phyloP scores from a whole-genome alignment of 2,329 filamentous ascomycete species.

The Ophiostoma ulmi region DNA sequence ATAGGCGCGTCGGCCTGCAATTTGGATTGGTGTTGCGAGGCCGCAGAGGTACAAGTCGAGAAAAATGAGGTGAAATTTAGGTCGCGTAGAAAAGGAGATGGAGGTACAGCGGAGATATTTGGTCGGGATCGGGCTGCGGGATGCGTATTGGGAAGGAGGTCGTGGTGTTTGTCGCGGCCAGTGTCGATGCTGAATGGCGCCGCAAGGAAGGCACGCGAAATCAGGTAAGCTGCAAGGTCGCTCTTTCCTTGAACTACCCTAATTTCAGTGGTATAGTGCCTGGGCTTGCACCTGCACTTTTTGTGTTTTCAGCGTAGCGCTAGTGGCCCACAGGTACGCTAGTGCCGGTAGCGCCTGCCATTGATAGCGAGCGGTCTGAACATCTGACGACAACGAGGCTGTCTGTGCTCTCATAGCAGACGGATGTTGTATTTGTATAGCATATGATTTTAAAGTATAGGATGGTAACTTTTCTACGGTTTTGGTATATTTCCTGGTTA shows the following conservation, averaged over 20 bases:
- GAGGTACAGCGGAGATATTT: too few species aligned
- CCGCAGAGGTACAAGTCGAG: neutral
- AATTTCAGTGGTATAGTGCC: neutral
- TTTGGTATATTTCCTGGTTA: too few species aligned
- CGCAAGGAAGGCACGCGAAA: conserved; percentile 26
- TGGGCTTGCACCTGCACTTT: neutral
- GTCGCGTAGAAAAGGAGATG: neutral
- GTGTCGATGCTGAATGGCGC: conserved; percentile 18
- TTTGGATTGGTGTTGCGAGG: neutral
- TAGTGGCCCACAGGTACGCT: neutral
- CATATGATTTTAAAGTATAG: neutral
- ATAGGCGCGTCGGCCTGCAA: neutral
- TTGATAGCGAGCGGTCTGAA: neutral
- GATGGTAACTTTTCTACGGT: too few species aligned
- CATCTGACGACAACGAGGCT: neutral
- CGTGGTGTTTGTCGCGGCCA: neutral
- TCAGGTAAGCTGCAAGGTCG: conserved; percentile 29
- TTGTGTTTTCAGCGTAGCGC: neutral
- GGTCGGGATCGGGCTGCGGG: neutral
- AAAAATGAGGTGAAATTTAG: neutral
- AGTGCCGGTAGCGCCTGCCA: neutral
- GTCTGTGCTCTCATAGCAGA: neutral
- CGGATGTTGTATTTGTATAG: neutral
- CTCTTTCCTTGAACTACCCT: conserved; percentile 13
- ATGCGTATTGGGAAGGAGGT: conserved; percentile 4